These are phyloP conservation scores for Ogataea nitratoaversa DNA, from an alignment of 805 yeast genomes.

Conservation along the genomic window DNA sequence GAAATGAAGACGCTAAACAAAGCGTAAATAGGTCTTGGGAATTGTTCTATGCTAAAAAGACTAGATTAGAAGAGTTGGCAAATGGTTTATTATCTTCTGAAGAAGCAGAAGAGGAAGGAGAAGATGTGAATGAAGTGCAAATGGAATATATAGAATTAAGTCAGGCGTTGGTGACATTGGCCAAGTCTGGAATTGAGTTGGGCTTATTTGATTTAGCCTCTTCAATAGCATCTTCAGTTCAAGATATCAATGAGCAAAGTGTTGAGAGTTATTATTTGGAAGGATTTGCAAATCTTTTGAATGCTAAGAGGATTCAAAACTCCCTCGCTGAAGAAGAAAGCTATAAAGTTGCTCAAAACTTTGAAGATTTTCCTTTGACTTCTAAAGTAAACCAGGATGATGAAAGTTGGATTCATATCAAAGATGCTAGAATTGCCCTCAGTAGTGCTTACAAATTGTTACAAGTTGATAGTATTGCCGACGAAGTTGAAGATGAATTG, in stretches of 20 bases:
- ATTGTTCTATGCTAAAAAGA: slow-evolving; percentile 52
- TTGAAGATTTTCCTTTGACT: slow-evolving; percentile 34
- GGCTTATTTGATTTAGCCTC: slow-evolving; percentile 65
- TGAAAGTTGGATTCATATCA: slow-evolving; percentile 28
- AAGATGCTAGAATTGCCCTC: slow-evolving; percentile 41
- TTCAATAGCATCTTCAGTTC: slow-evolving; percentile 58
- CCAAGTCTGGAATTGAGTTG: slow-evolving; percentile 74
- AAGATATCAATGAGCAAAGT: slow-evolving; percentile 80
- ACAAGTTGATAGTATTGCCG: slow-evolving; percentile 36
- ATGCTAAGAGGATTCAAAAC: slow-evolving; percentile 35
- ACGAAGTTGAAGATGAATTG: slow-evolving; percentile 53
- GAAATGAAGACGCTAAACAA: slow-evolving; percentile 63
- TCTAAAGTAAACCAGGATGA: slow-evolving; percentile 22
- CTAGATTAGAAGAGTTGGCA: slow-evolving; percentile 40
- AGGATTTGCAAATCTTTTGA: slow-evolving; percentile 64
- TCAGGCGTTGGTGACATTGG: slow-evolving; percentile 68
- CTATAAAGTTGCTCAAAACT: slow-evolving; percentile 32
- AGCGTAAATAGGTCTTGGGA: slow-evolving; percentile 73
- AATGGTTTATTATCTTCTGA: slow-evolving; percentile 12
- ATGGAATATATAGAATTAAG: slow-evolving; percentile 60
- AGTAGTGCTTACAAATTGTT: slow-evolving; percentile 30
- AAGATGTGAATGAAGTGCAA: slow-evolving; percentile 39
- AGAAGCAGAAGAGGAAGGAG: slow-evolving; percentile 22
- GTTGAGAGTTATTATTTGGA: slow-evolving; percentile 80
- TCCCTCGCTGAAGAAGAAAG: slow-evolving; percentile 12